Conservation (phyloP, 139 green algal species). For the Volvox reticuliferus region DNA sequence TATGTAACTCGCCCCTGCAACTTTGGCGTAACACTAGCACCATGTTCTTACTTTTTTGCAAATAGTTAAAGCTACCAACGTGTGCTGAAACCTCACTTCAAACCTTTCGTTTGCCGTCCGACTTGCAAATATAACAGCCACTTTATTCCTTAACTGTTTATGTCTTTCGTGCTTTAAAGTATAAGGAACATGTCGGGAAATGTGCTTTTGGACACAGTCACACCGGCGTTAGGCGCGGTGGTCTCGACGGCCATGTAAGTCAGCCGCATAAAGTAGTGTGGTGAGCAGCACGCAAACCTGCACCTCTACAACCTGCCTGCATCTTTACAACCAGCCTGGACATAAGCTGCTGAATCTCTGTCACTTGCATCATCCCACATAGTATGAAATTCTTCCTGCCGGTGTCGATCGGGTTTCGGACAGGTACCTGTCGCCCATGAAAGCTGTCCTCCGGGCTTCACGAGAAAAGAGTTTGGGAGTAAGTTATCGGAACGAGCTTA, state of each 20-base stretch:
- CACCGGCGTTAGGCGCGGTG: slow-evolving; percentile 7
- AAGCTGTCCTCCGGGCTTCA: slow-evolving; percentile 36
- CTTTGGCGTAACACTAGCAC: not conserved
- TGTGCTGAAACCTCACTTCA: too few species aligned
- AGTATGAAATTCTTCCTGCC: not conserved
- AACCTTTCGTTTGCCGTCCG: not conserved
- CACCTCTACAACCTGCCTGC: not conserved
- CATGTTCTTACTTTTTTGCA: not conserved
- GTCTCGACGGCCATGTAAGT: slow-evolving; percentile 37
- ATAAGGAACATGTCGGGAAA: not conserved
- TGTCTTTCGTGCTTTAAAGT: not conserved
- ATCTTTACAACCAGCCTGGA: not conserved
- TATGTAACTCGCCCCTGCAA: not conserved
- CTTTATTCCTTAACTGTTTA: not conserved
- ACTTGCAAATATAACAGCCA: not conserved
- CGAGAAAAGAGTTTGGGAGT: slow-evolving; percentile 47
- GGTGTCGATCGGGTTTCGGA: not conserved
- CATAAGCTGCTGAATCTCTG: not conserved
- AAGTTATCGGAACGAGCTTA: not conserved
- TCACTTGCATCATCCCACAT: not conserved
- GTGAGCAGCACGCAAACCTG: too few species aligned
- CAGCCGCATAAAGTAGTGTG: too few species aligned
- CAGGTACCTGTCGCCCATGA: slow-evolving; percentile 49
- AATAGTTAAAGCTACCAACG: not conserved
- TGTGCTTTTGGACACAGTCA: slow-evolving; percentile 23